These are phyloP conservation scores for Acrodontium crateriforme DNA, from an alignment of 2,329 filamentous ascomycete species.

Conservation along the genomic window DNA sequence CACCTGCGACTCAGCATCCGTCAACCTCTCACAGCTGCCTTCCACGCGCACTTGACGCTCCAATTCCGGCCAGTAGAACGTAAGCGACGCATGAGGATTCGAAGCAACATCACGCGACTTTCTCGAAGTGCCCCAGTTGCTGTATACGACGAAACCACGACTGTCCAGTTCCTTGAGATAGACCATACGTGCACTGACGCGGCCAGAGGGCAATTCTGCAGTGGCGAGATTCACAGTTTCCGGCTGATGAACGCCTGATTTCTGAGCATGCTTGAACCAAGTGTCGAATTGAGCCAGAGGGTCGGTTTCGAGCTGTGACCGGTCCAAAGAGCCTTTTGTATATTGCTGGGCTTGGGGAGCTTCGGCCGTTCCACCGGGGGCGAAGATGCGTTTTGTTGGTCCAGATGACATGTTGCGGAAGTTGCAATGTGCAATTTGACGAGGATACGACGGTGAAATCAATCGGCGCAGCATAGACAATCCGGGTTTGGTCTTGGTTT, in stretches of 20 bases:
- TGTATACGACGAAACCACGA: slow-evolving; percentile 78
- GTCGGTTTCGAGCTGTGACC: slow-evolving; percentile 43
- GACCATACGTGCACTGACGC: slow-evolving; percentile 71
- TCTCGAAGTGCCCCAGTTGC: slow-evolving; percentile 70
- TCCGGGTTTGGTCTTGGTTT: too few species aligned
- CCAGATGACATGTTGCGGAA: slow-evolving; percentile 13
- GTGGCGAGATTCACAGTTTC: slow-evolving; percentile 85
- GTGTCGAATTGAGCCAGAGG: slow-evolving; percentile 75
- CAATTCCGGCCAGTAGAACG: slow-evolving; percentile 78
- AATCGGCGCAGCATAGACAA: too few species aligned
- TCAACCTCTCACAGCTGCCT: slow-evolving; percentile 55
- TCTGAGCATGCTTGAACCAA: slow-evolving; percentile 71
- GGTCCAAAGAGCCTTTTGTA: slow-evolving; percentile 48
- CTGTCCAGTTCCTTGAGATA: slow-evolving; percentile 91
- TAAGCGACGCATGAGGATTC: slow-evolving; percentile 69
- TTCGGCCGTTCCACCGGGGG: slow-evolving; percentile 45
- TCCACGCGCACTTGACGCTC: slow-evolving; percentile 90
- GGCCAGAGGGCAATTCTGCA: slow-evolving; percentile 66
- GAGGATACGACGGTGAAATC: too few species aligned
- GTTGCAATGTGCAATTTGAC: slow-evolving; percentile 1
- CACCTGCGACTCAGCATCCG: slow-evolving; percentile 54
- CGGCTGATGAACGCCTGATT: slow-evolving; percentile 52
- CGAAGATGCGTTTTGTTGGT: slow-evolving; percentile 37
- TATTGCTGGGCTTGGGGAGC: slow-evolving; percentile 63
- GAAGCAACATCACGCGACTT: slow-evolving; percentile 53